Base-by-base conservation (phyloP, 164 flowering plant genomes). In the Vitis vinifera region DNA sequence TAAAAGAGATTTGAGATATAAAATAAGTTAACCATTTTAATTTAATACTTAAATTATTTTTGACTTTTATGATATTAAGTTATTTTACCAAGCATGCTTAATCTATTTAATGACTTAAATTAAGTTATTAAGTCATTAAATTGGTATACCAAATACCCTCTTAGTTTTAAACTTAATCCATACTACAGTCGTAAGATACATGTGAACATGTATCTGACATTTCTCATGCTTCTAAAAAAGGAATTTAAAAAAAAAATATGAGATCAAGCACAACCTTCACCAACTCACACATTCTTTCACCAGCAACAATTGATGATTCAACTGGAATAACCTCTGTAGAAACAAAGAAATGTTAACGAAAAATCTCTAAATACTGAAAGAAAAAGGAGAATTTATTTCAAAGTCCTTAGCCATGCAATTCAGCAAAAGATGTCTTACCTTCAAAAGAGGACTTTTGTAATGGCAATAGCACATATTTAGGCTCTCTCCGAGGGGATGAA, bases 401-500 rank as follows among this genome's bases (percentile, higher is more conserved):
- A 66, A 11, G 27, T 17, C 59, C 64, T 51, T 30, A 37, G 7
- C 29, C 29, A 58, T 58, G n/a, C 9, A 62, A 55, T 51, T 47
- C 53, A 23, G 8, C 8, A 14, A 31, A 37, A 37, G 1, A 37
- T 49, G 5, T 52, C 75, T 62, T 62, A 93, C 99, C 96, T 66
- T 81, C 91, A 27, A 63, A 51, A 51, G 72, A 67, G 55, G 75
- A 69, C 55, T 70, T 87, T 61, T 67, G 69, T 2, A 81, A 55
- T 53, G 87, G 87, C 67, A 90, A 75, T 63, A 95, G 87, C 31
- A 89, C 77, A 75, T 65, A 71, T 80, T 87, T 91, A 30, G 91
- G 91, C 68, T 95, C 98, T 77, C 88, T 93, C 62, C 75, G 75
- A 52, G 92, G 97, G n/a, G 97, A 89, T 2, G 98, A 85, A 66